Percentiles rank a stretch among this genome's conserved stretches.
phyloP scores from a whole-genome alignment of 2,329 filamentous ascomycete genomes.

The Pyrenophora teres region DNA sequence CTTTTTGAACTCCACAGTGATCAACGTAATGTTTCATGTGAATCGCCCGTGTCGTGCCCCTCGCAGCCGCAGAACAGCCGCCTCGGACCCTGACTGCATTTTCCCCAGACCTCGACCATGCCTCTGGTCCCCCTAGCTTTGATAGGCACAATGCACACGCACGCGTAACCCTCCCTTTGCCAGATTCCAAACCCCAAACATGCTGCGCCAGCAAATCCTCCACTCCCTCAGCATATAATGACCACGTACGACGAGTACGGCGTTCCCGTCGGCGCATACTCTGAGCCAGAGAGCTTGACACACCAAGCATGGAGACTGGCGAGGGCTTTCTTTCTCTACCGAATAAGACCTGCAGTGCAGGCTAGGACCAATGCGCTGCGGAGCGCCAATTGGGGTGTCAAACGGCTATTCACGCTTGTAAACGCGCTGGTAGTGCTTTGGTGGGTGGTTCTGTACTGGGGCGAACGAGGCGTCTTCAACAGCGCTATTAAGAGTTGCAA shows the following conservation, averaged over 20 bases:
- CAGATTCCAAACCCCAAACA: conserved; percentile 19
- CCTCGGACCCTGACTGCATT: conserved; percentile 18
- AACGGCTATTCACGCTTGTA: conserved; percentile 33
- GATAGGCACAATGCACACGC: conserved; percentile 18
- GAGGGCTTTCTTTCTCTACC: conserved; percentile 39
- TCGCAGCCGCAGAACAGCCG: conserved; percentile 10
- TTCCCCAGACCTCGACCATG: conserved; percentile 17
- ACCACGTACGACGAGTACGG: conserved; percentile 49
- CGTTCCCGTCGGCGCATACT: conserved; percentile 45
- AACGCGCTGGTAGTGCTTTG: conserved; percentile 70
- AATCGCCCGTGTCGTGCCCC: conserved; percentile 4
- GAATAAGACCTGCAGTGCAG: conserved; percentile 31
- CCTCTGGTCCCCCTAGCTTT: conserved; percentile 17
- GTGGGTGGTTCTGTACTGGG: conserved; percentile 79
- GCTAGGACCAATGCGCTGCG: conserved; percentile 16
- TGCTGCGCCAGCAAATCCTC: conserved; percentile 32
- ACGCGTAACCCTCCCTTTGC: conserved; percentile 14
- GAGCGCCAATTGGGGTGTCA: conserved; percentile 30
- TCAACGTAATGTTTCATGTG: not conserved
- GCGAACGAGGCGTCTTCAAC: conserved; percentile 79
- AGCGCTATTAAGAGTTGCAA: conserved; percentile 71
- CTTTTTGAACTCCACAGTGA: not conserved
- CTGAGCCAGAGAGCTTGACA: conserved; percentile 42
- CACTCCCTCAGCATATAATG: conserved; percentile 31
- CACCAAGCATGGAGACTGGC: conserved; percentile 37